Evolutionary conservation across 495 filamentous ascomycete genomes (phyloP).

Genomic region (Aeminium ludgeri): DNA sequence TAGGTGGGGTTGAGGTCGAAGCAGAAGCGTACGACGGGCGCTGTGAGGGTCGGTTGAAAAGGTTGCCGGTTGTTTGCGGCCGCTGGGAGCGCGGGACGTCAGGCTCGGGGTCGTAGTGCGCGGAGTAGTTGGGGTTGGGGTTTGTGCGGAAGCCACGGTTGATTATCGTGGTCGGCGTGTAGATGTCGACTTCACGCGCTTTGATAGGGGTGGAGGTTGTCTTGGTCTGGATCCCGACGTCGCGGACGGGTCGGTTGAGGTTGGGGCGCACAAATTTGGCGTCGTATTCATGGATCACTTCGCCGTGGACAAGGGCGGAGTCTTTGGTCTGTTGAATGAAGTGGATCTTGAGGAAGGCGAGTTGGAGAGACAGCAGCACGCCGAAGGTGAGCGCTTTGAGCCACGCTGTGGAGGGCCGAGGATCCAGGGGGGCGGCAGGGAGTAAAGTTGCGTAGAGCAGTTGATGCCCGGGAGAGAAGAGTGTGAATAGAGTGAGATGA

Average conservation of each 20-base stretch:
- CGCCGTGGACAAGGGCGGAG: slow-evolving; percentile 62
- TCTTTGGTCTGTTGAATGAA: slow-evolving; percentile 81
- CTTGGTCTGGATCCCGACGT: slow-evolving; percentile 56
- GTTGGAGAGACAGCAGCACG: slow-evolving; percentile 56
- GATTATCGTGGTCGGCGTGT: slow-evolving; percentile 61
- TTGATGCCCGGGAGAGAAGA: slow-evolving; percentile 85
- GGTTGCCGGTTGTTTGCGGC: not conserved
- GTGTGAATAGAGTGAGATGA: slow-evolving; percentile 64
- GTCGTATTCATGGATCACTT: slow-evolving; percentile 91
- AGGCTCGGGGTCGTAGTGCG: slow-evolving; percentile 47
- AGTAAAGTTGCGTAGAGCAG: slow-evolving; percentile 78
- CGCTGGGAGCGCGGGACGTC: slow-evolving; percentile 31
- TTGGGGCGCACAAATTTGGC: slow-evolving; percentile 84
- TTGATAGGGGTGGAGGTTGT: slow-evolving; percentile 18
- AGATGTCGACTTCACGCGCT: slow-evolving; percentile 41
- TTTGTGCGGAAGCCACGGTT: slow-evolving; percentile 68
- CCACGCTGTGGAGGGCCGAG: slow-evolving; percentile 67
- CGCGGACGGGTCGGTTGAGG: slow-evolving; percentile 63
- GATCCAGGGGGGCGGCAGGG: slow-evolving; percentile 55
- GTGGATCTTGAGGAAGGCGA: slow-evolving; percentile 47
- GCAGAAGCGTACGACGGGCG: slow-evolving; percentile 5
- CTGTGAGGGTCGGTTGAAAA: not conserved
- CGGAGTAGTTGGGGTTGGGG: slow-evolving; percentile 75
- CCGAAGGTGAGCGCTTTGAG: slow-evolving; percentile 60
- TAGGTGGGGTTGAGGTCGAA: slow-evolving; percentile 15